These are phyloP conservation scores for Moesziomyces antarcticus DNA, from an alignment of 1,284 basidiomycete species.

Conservation along the genomic window DNA sequence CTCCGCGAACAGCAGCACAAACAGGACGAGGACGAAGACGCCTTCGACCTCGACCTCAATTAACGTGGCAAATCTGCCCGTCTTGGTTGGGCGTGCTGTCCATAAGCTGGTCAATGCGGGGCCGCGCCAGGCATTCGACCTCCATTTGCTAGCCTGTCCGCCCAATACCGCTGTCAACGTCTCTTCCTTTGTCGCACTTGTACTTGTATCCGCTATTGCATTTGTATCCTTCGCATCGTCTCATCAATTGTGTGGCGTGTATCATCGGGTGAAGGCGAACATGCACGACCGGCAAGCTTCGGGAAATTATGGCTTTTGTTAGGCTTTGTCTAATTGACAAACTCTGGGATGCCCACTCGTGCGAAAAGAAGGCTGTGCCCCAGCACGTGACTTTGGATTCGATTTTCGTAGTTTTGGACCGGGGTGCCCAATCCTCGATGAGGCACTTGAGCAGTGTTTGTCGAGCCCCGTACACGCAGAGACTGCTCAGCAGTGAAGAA, in stretches of 20 bases:
- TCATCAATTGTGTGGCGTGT: neutral
- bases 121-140: too few relatives aligned
- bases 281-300: too few relatives aligned
- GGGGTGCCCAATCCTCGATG: neutral
- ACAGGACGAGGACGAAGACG: constrained; percentile 55
- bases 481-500: constrained; percentile 18
- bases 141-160: too few relatives aligned
- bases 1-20: constrained; percentile 31
- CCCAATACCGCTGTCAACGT: too few relatives aligned
- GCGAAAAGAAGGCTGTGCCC: constrained; percentile 2
- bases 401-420: constrained; percentile 17
- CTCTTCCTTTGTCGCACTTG: neutral
- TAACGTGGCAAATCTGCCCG: constrained; percentile 9
- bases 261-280: too few relatives aligned
- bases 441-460: constrained; percentile 15
- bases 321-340: neutral
- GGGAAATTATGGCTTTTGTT: neutral
- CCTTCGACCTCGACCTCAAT: constrained; percentile 59
- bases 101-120: too few relatives aligned
- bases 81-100: neutral
- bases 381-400: constrained; percentile 30
- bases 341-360: constrained; percentile 14
- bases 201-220: neutral
- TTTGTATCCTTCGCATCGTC: neutral
- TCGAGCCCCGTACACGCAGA: neutral